Evolutionary conservation across 2,329 filamentous ascomycete genomes (phyloP).

Genomic region (Sporothrix curviconia): DNA sequence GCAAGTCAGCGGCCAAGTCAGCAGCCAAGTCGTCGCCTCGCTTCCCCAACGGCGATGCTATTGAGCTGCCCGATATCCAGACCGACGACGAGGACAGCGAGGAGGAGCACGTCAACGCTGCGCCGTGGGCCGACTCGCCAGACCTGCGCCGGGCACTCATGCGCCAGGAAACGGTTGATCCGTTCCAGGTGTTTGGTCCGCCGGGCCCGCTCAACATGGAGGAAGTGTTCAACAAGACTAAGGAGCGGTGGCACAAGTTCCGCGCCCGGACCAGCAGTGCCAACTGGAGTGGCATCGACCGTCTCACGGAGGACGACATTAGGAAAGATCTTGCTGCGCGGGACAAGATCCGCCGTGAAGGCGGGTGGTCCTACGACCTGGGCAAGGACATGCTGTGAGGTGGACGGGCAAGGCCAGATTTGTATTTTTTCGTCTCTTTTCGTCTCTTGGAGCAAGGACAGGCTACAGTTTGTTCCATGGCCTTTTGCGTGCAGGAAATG

Average conservation of each 20-base stretch:
- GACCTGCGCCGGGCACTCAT: conserved; percentile 69
- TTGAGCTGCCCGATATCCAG: conserved; percentile 88
- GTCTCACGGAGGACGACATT: conserved; percentile 82
- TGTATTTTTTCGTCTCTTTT: neutral
- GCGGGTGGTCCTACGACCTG: conserved; percentile 73
- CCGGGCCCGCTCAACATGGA: conserved; percentile 89
- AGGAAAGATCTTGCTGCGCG: conserved; percentile 70
- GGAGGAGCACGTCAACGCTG: conserved; percentile 43
- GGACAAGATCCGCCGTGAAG: conserved; percentile 72
- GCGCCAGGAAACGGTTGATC: conserved; percentile 79
- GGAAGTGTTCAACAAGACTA: conserved; percentile 87
- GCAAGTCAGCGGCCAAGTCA: conserved; percentile 53
- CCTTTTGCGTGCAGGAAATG: too few species aligned
- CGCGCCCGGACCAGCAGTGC: conserved; percentile 86
- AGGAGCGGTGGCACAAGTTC: conserved; percentile 80
- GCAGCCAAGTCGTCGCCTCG: conserved; percentile 66
- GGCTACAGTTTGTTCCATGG: neutral
- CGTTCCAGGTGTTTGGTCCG: conserved; percentile 79
- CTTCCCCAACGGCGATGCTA: conserved; percentile 82
- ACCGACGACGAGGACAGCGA: conserved; percentile 81
- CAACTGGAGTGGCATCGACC: conserved; percentile 81
- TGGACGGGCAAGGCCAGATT: neutral
- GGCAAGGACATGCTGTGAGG: conserved; percentile 37
- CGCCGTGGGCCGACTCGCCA: conserved; percentile 84
- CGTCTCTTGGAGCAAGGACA: neutral